Percentiles rank a stretch among this genome's conserved stretches.
Conservation (phyloP, 768 basidiomycete species). For the Phylloporus sp. region DNA sequence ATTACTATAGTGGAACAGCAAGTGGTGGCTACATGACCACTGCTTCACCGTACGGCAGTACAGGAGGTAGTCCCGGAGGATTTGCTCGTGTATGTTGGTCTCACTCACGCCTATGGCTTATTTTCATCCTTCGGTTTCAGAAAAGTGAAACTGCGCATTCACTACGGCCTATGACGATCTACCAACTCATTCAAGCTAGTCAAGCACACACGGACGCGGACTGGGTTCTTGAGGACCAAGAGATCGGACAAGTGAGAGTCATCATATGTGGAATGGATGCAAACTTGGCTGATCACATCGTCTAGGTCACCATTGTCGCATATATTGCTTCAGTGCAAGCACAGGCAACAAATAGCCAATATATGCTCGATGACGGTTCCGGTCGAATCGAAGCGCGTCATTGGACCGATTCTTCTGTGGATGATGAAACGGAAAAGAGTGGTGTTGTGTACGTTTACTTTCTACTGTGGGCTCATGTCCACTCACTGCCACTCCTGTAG, state of each 20-base stretch:
- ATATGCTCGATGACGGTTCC: slow-evolving; percentile 82
- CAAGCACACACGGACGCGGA: slow-evolving; percentile 88
- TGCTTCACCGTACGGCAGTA: slow-evolving; percentile 54
- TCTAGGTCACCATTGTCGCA: slow-evolving; percentile 68
- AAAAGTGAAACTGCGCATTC: slow-evolving; percentile 39
- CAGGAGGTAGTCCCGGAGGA: slow-evolving; percentile 57
- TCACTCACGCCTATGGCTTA: not conserved
- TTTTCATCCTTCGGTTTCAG: slow-evolving; percentile 20
- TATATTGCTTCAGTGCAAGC: slow-evolving; percentile 62
- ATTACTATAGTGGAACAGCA: slow-evolving; percentile 39
- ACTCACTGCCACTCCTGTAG: slow-evolving; percentile 33
- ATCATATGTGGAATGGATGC: not conserved
- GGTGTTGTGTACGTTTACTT: slow-evolving; percentile 40
- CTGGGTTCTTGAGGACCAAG: slow-evolving; percentile 75
- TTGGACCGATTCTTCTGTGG: slow-evolving; percentile 69
- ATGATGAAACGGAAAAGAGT: slow-evolving; percentile 48
- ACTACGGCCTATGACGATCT: slow-evolving; percentile 70
- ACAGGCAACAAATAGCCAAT: slow-evolving; percentile 77
- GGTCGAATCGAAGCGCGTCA: slow-evolving; percentile 71
- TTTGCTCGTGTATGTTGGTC: slow-evolving; percentile 35
- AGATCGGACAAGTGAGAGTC: slow-evolving; percentile 68
- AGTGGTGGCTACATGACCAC: slow-evolving; percentile 58
- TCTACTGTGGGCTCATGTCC: not conserved
- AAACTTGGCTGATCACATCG: not conserved
- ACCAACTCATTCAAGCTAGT: slow-evolving; percentile 68